A percentile compares a stretch with the other conserved stretches of the same genome.
These are phyloP conservation scores for Plasmodium knowlesi DNA, from an alignment of 169 alveolate genomes.

Conservation along the genomic window DNA sequence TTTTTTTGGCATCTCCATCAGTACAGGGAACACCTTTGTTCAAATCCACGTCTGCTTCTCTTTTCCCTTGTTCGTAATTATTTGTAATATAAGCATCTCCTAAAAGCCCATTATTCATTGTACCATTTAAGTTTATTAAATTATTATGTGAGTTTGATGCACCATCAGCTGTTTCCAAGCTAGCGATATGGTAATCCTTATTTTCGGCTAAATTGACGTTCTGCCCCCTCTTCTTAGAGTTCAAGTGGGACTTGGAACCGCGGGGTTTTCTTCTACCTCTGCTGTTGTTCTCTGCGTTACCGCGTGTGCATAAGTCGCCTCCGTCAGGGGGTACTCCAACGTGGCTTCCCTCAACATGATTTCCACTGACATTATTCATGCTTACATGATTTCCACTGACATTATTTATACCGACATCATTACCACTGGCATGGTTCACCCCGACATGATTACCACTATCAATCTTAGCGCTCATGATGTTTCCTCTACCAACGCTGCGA, in stretches of 20 bases:
- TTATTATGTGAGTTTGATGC: background rate
- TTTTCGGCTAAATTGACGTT: background rate
- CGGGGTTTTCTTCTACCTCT: background rate
- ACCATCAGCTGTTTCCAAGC: background rate
- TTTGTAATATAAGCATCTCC: background rate
- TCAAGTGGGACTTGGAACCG: background rate
- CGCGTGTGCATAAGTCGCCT: background rate
- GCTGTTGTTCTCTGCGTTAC: background rate
- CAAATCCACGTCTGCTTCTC: background rate
- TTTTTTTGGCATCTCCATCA: background rate
- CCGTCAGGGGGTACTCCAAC: background rate
- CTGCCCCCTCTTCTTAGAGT: background rate
- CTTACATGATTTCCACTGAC: too few species aligned
- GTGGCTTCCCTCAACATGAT: background rate
- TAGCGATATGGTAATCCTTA: background rate
- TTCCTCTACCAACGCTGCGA: background rate
- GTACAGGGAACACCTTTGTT: background rate
- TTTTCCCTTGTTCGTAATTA: slow-evolving; percentile 11
- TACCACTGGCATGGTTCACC: too few species aligned
- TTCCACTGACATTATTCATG: background rate
- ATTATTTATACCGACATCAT: too few species aligned
- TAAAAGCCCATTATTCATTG: background rate
- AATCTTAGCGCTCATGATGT: background rate
- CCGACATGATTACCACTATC: too few species aligned
- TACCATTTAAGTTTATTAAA: background rate